These are phyloP conservation scores for Ormosia semicastrata DNA, from an alignment of 306 rosid genomes.

Conservation along the genomic window DNA sequence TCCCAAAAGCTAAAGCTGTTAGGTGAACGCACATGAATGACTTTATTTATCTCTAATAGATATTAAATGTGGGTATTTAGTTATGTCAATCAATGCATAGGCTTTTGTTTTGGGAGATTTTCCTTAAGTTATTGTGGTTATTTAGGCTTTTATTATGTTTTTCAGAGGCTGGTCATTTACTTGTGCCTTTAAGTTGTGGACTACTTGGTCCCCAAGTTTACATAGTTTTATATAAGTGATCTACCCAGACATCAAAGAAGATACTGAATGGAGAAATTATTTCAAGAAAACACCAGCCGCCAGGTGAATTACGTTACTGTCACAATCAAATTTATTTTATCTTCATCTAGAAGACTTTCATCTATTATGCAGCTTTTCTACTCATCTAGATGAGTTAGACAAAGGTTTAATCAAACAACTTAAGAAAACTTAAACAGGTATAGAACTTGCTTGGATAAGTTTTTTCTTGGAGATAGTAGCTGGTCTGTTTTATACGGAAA, in stretches of 20 bases:
- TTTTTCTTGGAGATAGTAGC: background rate
- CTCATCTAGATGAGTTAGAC: too few species aligned
- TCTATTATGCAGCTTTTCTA: background rate
- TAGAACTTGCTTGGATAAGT: background rate
- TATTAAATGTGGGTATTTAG: background rate
- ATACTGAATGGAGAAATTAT: background rate
- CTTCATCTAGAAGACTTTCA: background rate
- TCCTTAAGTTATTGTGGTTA: too few species aligned
- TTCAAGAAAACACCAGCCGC: background rate
- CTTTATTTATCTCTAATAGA: too few species aligned
- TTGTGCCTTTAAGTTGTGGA: too few species aligned
- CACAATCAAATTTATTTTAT: background rate
- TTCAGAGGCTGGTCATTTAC: too few species aligned
- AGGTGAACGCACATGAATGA: too few species aligned
- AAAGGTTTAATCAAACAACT: too few species aligned
- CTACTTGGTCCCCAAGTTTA: too few species aligned
- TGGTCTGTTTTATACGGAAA: background rate
- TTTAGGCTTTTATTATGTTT: too few species aligned
- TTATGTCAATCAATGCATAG: background rate
- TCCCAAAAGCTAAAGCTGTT: too few species aligned
- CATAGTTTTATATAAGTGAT: too few species aligned
- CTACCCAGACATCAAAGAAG: background rate
- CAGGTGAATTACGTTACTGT: background rate
- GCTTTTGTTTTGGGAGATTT: background rate
- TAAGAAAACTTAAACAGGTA: background rate